Conservation (phyloP, 352 stramenopile species). For the Paralagenidium karlingii region DNA sequence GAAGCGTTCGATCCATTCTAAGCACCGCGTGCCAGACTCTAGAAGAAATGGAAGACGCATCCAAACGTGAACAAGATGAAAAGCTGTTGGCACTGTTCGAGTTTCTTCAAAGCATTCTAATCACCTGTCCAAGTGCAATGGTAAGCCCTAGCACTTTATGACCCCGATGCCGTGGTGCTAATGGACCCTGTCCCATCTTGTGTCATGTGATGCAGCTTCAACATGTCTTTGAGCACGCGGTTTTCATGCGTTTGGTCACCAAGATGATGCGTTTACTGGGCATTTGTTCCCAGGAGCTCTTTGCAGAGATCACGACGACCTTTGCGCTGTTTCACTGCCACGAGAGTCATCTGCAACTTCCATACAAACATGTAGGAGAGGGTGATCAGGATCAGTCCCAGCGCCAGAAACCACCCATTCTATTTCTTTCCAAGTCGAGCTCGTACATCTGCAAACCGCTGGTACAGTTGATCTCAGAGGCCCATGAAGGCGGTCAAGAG, state of each 20-base stretch:
- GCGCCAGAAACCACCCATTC: too few species aligned
- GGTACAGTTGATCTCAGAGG: constrained; percentile 26
- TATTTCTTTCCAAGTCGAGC: too few species aligned
- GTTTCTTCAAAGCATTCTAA: constrained; percentile 42
- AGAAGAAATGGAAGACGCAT: constrained; percentile 39
- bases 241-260: constrained; percentile 43
- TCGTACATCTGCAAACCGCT: constrained; percentile 26
- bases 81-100: constrained; percentile 46
- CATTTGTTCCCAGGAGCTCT: constrained; percentile 43
- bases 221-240: constrained; percentile 22
- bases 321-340: constrained; percentile 43
- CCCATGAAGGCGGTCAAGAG: constrained; percentile 35
- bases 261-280: constrained; percentile 50
- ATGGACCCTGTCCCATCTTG: too few species aligned
- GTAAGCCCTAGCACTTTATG: too few species aligned
- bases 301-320: constrained; percentile 41
- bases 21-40: constrained; percentile 60
- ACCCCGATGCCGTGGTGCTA: too few species aligned
- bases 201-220: constrained; percentile 12
- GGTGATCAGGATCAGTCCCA: not conserved
- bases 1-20: constrained; percentile 50
- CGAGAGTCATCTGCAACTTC: constrained; percentile 26
- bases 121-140: constrained; percentile 19
- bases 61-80: constrained; percentile 17
- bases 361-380: too few species aligned